Evolutionary conservation across 768 basidiomycete genomes (phyloP).

Genomic region (Amanita inopinata): DNA sequence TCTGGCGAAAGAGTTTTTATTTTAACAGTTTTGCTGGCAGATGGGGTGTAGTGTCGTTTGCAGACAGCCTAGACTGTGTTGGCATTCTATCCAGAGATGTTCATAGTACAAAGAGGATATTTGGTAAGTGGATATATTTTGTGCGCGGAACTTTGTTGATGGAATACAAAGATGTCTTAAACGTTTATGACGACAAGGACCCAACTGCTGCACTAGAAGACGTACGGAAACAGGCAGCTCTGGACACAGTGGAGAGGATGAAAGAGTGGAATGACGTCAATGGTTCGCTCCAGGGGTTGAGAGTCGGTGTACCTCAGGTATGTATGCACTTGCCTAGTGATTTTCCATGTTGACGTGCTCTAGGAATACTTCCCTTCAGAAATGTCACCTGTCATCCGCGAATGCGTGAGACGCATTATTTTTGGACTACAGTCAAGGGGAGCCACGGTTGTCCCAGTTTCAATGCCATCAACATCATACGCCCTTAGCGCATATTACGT

Average conservation of each 20-base stretch:
- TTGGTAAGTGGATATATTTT: conserved; percentile 37
- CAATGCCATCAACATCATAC: conserved; percentile 55
- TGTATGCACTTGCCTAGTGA: conserved; percentile 7
- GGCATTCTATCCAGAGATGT: conserved; percentile 65
- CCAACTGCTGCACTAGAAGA: conserved; percentile 55
- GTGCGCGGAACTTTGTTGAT: neutral
- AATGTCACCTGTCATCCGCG: conserved; percentile 35
- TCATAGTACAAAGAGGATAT: conserved; percentile 39
- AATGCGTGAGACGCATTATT: conserved; percentile 37
- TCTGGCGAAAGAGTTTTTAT: conserved; percentile 1
- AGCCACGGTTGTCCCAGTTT: conserved; percentile 61
- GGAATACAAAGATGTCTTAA: conserved; percentile 33
- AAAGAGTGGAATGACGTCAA: conserved; percentile 2
- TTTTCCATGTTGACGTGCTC: neutral
- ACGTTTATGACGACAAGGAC: conserved; percentile 57
- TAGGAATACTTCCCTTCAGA: conserved; percentile 78
- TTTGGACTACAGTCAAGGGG: conserved; percentile 35
- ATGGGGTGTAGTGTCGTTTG: conserved; percentile 88
- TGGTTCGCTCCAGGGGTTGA: conserved; percentile 36
- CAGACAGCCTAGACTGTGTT: conserved; percentile 92
- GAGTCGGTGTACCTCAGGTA: conserved; percentile 73
- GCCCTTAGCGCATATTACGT: conserved; percentile 94
- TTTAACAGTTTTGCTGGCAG: conserved; percentile 26
- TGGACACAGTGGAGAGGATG: conserved; percentile 12
- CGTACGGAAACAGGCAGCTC: conserved; percentile 20